A percentile compares a stretch with the other conserved stretches of the same genome.
Conservation (phyloP, 306 rosid genomes). For the Erythrophleum fordii region DNA sequence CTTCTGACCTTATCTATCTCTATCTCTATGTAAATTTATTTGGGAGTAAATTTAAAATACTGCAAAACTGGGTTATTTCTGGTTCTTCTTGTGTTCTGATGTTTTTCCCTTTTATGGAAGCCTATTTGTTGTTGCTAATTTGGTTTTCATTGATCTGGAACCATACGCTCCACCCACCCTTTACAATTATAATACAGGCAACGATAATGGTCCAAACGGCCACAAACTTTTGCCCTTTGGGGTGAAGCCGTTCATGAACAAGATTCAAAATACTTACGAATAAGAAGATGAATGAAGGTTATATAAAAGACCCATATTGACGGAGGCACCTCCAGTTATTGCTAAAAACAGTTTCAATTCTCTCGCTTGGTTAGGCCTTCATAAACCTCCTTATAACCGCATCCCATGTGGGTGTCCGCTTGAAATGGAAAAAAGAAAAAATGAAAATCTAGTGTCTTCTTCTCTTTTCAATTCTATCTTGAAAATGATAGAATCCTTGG, state of each 20-base stretch:
- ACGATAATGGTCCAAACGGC: slow-evolving; percentile 43
- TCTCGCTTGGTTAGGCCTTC: too few relatives aligned
- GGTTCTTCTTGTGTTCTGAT: not conserved
- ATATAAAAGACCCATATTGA: not conserved
- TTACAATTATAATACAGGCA: slow-evolving; percentile 42
- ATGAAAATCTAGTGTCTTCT: too few relatives aligned
- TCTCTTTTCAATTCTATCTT: not conserved
- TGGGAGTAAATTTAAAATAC: not conserved
- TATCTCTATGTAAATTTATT: not conserved
- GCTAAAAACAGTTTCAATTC: not conserved
- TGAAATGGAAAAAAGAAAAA: not conserved
- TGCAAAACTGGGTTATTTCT: not conserved
- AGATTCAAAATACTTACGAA: slow-evolving; percentile 24
- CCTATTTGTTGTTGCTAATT: not conserved
- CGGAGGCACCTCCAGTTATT: slow-evolving; percentile 35
- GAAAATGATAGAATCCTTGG: slow-evolving; percentile 24
- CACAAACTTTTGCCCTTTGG: not conserved
- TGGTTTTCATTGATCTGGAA: slow-evolving; percentile 27
- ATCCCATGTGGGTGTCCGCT: too few relatives aligned
- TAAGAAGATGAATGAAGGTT: slow-evolving; percentile 12
- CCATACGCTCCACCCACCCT: slow-evolving; percentile 13
- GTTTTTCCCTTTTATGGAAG: not conserved
- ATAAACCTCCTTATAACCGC: too few relatives aligned
- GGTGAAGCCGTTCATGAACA: slow-evolving; percentile 35
- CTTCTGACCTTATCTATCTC: slow-evolving; percentile 32